Conservation (phyloP, 805 yeast genomes). For the Jamesozyma lodderae region DNA sequence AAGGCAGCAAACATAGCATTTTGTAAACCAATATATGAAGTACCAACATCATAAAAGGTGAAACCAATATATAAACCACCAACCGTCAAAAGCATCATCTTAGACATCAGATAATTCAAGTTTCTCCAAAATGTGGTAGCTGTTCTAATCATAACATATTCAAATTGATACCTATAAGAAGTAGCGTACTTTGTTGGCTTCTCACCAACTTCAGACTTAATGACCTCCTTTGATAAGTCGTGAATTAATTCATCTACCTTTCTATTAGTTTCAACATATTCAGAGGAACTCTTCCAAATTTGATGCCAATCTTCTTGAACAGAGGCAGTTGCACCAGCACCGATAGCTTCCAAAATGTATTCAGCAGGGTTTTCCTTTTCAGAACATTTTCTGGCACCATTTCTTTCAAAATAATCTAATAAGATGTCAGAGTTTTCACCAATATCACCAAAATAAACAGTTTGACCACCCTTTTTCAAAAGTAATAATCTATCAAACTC, state of each 20-base stretch:
- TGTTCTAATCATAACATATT: conserved; percentile 27
- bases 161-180: conserved; percentile 26
- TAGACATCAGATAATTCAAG: conserved; percentile 35
- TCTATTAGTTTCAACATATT: conserved; percentile 30
- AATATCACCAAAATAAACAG: conserved; percentile 62
- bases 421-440: conserved; percentile 47
- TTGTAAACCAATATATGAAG: conserved; percentile 35
- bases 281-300: conserved; percentile 41
- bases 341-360: conserved; percentile 57
- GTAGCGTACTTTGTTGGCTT: conserved; percentile 16
- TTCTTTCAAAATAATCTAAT: conserved; percentile 51
- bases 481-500: conserved; percentile 54
- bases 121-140: conserved; percentile 31
- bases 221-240: conserved; percentile 26
- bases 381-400: conserved; percentile 57
- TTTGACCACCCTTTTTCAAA: conserved; percentile 58
- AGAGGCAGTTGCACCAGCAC: conserved; percentile 64
- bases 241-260: conserved; percentile 43
- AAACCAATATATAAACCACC: conserved; percentile 45
- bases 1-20: conserved; percentile 33
- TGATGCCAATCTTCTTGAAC: conserved; percentile 46
- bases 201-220: conserved; percentile 8
- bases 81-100: conserved; percentile 35
- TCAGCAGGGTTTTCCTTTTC: conserved; percentile 57
- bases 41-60: conserved; percentile 45